Evolutionary conservation across 1,284 basidiomycete genomes (phyloP), one percentile per base, ranked within the genome.

Genomic region (Pseudozyma thailandica): DNA sequence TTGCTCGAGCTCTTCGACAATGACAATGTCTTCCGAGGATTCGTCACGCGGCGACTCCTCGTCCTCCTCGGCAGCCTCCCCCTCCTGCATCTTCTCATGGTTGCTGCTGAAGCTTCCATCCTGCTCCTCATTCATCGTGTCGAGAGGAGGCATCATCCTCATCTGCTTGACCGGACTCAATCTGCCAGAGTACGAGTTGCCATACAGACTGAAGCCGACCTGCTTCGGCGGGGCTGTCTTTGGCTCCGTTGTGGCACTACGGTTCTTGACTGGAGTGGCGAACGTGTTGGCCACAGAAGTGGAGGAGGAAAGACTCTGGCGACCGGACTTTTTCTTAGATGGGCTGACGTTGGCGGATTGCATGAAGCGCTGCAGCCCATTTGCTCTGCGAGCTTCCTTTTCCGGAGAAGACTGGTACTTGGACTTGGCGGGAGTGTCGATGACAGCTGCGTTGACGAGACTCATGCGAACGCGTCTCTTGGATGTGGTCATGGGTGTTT

Each of bases 141-240:
- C 63, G 45, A 72, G 64, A 5, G 70, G 63, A 4, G 70, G 63
- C 63, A 54, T 42, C 52, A 63, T 66, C 38, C 60, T 55, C 63
- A 68, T 72, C 56, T 68, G 59, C 53, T 72, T 72, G 42, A 72
- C 63, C 4, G 70, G 70, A 46, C 70, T 72, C 21, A 68, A 31
- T 13, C 61, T 50, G 26, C 56, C 59, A 0, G 52, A 50, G 37
- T 49, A 57, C 16, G 52, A 52, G 38, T 55, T 64, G 15, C 59
- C 38, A 28, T 50, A 63, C 28, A 68, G 51, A 26, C 52, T 66
- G 60, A 72, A 72, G 47, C 49, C 60, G 50, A 64, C 55, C n/a
- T 72, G 70, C 35, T 72, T 72, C 6, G 63, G 59, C 13, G 70
- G 70, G 6, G 70, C 70, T 2, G 70, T 72, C 43, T 51, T 68